These are phyloP conservation scores for Acarospora socialis DNA, from an alignment of 2,329 filamentous ascomycete genomes.

Conservation along the genomic window DNA sequence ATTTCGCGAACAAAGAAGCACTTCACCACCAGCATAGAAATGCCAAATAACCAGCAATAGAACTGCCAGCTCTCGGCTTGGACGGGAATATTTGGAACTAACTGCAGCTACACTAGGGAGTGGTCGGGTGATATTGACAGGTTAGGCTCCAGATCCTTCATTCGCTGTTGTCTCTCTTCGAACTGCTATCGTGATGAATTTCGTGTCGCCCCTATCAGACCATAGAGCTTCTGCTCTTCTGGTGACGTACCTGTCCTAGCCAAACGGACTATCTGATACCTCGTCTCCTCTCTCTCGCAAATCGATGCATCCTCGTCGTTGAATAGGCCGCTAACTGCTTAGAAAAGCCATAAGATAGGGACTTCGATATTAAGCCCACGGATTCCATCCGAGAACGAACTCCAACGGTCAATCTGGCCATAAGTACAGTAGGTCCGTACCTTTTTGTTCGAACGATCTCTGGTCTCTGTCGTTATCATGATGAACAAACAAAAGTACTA, in stretches of 20 bases:
- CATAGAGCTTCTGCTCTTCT: conserved; percentile 26
- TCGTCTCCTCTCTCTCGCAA: conserved; percentile 3
- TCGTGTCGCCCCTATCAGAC: conserved; percentile 52
- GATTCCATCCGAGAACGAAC: too few relatives aligned
- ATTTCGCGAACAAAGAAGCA: too few relatives aligned
- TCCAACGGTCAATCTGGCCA: too few relatives aligned
- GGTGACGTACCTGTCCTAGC: conserved; percentile 48
- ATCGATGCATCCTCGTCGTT: conserved; percentile 2
- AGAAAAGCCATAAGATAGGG: too few relatives aligned
- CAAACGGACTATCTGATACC: conserved; percentile 45
- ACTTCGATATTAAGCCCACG: too few relatives aligned
- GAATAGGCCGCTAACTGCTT: too few relatives aligned
- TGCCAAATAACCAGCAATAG: too few relatives aligned
- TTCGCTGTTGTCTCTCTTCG: conserved; percentile 9
- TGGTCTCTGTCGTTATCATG: conserved; percentile 18
- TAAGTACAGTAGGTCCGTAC: too few relatives aligned
- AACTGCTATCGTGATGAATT: conserved; percentile 37
- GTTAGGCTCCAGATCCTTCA: conserved; percentile 1
- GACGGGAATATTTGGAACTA: conserved; percentile 5
- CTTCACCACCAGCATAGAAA: too few relatives aligned
- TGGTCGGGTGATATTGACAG: conserved; percentile 11
- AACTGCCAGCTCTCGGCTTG: conserved; percentile 9
- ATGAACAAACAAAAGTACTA: conserved; percentile 34
- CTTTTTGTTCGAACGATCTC: too few relatives aligned
- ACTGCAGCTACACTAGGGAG: conserved; percentile 3